These are phyloP conservation scores for Medakamo hakoo DNA, from an alignment of 139 green algal genomes.

Conservation along the genomic window DNA sequence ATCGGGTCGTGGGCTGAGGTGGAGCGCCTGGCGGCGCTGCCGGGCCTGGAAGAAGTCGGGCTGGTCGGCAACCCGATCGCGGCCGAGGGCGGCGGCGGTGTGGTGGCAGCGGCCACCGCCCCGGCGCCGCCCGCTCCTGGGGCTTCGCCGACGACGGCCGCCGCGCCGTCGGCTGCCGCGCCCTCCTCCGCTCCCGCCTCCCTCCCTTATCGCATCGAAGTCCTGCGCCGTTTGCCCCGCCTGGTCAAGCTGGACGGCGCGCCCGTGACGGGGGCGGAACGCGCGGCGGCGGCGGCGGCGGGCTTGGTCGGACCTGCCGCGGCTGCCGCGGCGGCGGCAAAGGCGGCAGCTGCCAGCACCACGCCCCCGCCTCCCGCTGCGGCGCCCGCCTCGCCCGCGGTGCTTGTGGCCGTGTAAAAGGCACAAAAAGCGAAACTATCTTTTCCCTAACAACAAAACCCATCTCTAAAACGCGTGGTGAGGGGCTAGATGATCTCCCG, in stretches of 20 bases:
- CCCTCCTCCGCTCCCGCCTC: background rate
- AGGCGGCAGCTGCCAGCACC: no score
- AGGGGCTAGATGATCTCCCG: no score
- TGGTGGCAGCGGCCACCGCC: background rate
- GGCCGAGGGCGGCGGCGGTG: conserved; percentile 26
- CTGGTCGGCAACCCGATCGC: conserved; percentile 76
- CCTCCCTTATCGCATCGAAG: conserved; percentile 17
- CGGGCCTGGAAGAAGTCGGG: conserved; percentile 69
- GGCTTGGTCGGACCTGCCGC: background rate
- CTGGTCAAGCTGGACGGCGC: conserved; percentile 86
- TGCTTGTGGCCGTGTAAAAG: no score
- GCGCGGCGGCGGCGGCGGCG: conserved; percentile 29
- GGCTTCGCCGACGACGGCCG: background rate
- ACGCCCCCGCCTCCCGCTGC: no score
- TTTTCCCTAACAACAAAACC: no score
- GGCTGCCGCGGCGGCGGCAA: no score
- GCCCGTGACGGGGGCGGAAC: conserved; percentile 66
- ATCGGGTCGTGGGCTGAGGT: conserved; percentile 59
- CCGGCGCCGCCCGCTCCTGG: background rate
- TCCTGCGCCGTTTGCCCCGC: conserved; percentile 63
- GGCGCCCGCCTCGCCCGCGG: no score
- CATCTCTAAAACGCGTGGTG: no score
- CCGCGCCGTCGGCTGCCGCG: background rate
- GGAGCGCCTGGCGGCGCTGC: conserved; percentile 41
- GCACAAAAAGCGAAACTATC: no score